Percentiles rank a stretch among this genome's conserved stretches.
Evolutionary conservation across 140 eudicot genomes (phyloP).

Genomic region (Senecio squalidus): DNA sequence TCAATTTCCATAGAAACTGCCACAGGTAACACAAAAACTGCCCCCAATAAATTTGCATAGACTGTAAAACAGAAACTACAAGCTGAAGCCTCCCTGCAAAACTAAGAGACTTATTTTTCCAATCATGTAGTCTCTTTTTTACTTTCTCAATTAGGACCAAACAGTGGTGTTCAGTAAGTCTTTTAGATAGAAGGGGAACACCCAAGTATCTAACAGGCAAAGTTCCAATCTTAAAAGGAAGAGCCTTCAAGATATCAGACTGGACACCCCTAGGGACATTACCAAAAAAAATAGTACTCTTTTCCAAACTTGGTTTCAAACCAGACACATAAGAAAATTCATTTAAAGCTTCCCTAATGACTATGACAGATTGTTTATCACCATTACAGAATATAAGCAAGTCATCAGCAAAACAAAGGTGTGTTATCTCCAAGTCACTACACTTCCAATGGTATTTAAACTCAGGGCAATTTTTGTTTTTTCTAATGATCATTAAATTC

Average conservation of each 20-base stretch:
- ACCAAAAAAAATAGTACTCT: neutral
- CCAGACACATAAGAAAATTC: neutral
- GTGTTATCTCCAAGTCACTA: neutral
- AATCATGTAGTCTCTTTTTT: neutral
- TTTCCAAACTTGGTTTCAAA: neutral
- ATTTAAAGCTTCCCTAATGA: neutral
- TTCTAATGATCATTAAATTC: neutral
- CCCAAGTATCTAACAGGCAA: conserved; percentile 11
- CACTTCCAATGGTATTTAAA: neutral
- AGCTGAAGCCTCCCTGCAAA: neutral
- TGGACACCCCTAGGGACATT: neutral
- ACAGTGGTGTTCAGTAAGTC: neutral
- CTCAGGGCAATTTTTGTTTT: neutral
- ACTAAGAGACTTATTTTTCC: neutral
- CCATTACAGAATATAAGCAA: neutral
- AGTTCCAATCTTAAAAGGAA: neutral
- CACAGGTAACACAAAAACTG: neutral
- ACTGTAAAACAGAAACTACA: neutral
- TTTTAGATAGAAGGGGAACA: neutral
- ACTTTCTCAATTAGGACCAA: neutral
- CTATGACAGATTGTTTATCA: neutral
- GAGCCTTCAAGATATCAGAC: neutral
- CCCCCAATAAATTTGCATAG: neutral
- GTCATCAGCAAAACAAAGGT: neutral
- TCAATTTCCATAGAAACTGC: neutral